Evolutionary conservation across 2,329 filamentous ascomycete genomes (phyloP), one percentile per base, ranked within the genome.

Genomic region (Neophaeococcomyces aloes): DNA sequence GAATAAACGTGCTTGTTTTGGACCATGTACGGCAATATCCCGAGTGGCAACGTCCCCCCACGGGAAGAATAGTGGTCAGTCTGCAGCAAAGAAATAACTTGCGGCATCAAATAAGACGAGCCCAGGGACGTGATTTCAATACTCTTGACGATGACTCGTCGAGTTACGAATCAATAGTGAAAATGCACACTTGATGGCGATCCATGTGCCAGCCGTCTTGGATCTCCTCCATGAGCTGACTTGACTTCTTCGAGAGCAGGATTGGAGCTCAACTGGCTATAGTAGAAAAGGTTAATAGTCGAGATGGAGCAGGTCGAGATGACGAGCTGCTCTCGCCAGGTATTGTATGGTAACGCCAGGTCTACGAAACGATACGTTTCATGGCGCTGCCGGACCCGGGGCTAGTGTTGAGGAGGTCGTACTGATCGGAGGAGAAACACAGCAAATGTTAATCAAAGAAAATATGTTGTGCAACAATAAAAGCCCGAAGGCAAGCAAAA

Each of bases 181-280:
- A 30, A 27, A 31, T n/a, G 14, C 37, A 27, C 37, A n/a, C 8
- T 31, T 14, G 14, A 13, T 30, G 29, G 37, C 25, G 4, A 39
- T 31, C 37, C 10, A 39, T 29, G 14, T 31, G 15, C 7, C 30
- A 33, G 29, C 19, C 39, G 21, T 34, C 13, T 35, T 34, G 15
- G 39, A 15, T 25, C 29, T 18, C 33, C 39, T 30, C 39, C 39
- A 42, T 29, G 39, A 42, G 34, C 25, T 17, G 19, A 15, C 31
- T 34, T 18, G 31, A 11, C 7, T 29, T 17, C 27, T 27, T 18
- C 5, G 15, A 29, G 30, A 29, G 31, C 15, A 30, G 35, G 39
- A 42, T 42, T 42, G 39, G 39, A 30, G 39, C 39, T 42, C 39
- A 17, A 34, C 8, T 14, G 29, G 19, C 39, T 19, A 42, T 42